Conservation (phyloP, 2,329 filamentous ascomycete species). For the Pseudocercospora fijiensis region DNA sequence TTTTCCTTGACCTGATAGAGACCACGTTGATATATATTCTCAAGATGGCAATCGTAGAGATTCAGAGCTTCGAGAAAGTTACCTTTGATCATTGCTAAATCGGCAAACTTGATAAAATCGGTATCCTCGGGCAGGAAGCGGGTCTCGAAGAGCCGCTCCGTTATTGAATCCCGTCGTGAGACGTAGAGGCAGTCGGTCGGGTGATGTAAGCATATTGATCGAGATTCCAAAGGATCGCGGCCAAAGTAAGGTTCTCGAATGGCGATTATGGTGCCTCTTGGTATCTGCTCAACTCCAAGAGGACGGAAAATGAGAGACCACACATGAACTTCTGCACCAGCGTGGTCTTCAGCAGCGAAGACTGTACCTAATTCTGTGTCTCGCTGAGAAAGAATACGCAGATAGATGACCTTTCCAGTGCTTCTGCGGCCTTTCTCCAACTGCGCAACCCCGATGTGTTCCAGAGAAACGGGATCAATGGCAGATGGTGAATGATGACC, state of each 20-base stretch:
- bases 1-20: not conserved
- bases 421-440: not conserved
- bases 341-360: not conserved
- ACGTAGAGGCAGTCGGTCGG: slow-evolving; percentile 10
- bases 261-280: slow-evolving; percentile 7
- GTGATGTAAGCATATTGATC: slow-evolving; percentile 17
- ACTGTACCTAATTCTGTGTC: not conserved
- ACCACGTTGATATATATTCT: not conserved
- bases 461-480: not conserved
- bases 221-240: not conserved
- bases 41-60: not conserved
- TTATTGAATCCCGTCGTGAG: not conserved
- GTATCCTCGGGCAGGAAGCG: not conserved
- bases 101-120: not conserved
- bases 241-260: slow-evolving; percentile 16
- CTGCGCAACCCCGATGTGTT: not conserved
- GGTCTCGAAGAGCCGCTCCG: not conserved
- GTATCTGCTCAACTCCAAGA: not conserved
- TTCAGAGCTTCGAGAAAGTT: not conserved
- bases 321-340: not conserved
- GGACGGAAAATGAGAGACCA: slow-evolving; percentile 13
- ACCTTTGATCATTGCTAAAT: not conserved
- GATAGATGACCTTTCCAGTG: slow-evolving; percentile 1
- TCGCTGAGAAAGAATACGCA: not conserved
- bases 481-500: not conserved